Base-by-base conservation (phyloP, 2,329 filamentous ascomycete species). In the Sporothrix humicola region DNA sequence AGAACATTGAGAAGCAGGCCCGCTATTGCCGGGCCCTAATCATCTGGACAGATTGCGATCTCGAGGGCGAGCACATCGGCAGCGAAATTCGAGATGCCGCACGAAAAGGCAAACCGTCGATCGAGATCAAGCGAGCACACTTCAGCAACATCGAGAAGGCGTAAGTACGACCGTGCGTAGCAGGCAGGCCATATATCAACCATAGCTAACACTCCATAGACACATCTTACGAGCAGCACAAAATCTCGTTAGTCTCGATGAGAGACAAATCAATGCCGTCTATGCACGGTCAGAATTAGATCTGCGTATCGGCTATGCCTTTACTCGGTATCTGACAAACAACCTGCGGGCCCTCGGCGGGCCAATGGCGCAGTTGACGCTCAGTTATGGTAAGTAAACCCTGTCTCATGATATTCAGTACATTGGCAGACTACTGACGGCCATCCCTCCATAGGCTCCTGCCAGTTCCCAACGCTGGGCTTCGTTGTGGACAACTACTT, bases 41-140 rank as follows among this genome's bases (percentile, higher is more conserved):
- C 81, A 98, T 99, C 78, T 99, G 96, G 96, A 99, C 96, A 0
- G 96, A 99, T 86, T 98, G 96, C 82, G 96, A 99, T 85, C 90
- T 95, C 72, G 96, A 99, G 85, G 96, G 96, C 50, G 96, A 99
- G 81, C 93, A 98, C 80, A 99, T 99, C 77, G 96, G 96, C 7
- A 88, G 92, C 54, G 95, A 99, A 81, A 95, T 99, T 75, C 91
- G 94, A 61, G 88, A 92, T 71, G 91, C 95, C 74, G 96, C 96
- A 5, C 85, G 86, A 65, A 90, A 90, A 78, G 91, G 89, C 10
- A 98, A 98, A 76, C 82, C 86, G 10, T 85, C 85, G 1, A 90
- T 99, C 58, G 87, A 94, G 75, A 89, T 98, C 73, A 96, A 93
- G 79, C 88, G 96, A 78, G 96, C 96, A 15, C 91, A 86, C 74